phyloP scores from a whole-genome alignment of 306 rosid species.

The Prosopis cineraria region DNA sequence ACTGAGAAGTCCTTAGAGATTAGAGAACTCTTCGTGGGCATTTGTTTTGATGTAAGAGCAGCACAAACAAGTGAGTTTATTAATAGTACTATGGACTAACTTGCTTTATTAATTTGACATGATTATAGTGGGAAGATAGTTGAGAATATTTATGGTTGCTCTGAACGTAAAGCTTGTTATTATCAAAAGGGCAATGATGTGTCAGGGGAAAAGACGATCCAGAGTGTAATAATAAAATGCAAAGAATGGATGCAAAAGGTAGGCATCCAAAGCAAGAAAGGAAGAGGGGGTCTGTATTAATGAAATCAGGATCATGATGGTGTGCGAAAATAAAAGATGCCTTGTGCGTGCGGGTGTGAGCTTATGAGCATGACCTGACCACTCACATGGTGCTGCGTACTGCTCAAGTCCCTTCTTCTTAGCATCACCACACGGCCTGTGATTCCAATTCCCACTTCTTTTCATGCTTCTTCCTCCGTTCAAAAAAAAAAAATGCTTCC shows the following conservation, averaged over 20 bases:
- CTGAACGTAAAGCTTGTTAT: slow-evolving; percentile 34
- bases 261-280: slow-evolving; percentile 49
- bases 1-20: slow-evolving; percentile 14
- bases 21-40: slow-evolving; percentile 14
- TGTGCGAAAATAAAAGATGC: slow-evolving; percentile 46
- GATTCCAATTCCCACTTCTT: slow-evolving; percentile 36
- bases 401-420: slow-evolving; percentile 10
- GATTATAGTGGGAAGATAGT: not conserved
- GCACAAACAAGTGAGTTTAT: slow-evolving; percentile 20
- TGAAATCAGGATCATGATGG: slow-evolving; percentile 31
- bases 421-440: slow-evolving; percentile 41
- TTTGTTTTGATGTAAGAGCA: slow-evolving; percentile 18
- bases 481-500: slow-evolving; percentile 36
- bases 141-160: slow-evolving; percentile 27
- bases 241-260: slow-evolving; percentile 35
- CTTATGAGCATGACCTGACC: not conserved
- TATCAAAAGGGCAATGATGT: slow-evolving; percentile 41
- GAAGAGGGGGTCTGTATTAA: slow-evolving; percentile 16
- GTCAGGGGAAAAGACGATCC: slow-evolving; percentile 31
- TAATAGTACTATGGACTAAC: not conserved
- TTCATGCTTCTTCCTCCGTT: slow-evolving; percentile 44
- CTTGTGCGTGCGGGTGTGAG: slow-evolving; percentile 34
- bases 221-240: slow-evolving; percentile 17
- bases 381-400: slow-evolving; percentile 1
- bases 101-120: slow-evolving; percentile 16